A percentile compares a stretch with the other conserved stretches of the same genome.
These are phyloP conservation scores for Euphorbia tirucalli DNA, from an alignment of 345 rosid genomes.

Conservation along the genomic window DNA sequence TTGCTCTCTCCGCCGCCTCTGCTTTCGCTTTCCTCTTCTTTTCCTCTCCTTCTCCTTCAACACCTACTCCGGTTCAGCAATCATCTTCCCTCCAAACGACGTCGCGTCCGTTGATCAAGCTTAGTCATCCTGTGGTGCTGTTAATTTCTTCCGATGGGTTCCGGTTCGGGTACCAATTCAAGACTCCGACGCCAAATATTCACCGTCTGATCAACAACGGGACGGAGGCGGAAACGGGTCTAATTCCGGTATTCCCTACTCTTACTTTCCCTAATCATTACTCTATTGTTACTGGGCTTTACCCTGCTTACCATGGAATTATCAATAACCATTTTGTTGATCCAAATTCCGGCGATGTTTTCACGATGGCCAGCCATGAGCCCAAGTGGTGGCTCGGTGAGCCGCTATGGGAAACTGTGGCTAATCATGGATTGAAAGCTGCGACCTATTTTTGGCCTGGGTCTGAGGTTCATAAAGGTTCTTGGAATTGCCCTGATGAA, in stretches of 20 bases:
- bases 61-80: neutral
- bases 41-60: conserved; percentile 25
- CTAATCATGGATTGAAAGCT: conserved; percentile 71
- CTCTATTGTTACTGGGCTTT: conserved; percentile 90
- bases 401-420: conserved; percentile 92
- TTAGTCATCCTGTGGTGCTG: conserved; percentile 62
- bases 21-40: conserved; percentile 72
- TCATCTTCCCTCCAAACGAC: conserved; percentile 23
- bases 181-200: conserved; percentile 66
- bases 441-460: conserved; percentile 98
- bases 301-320: conserved; percentile 84
- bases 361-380: conserved; percentile 74
- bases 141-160: conserved; percentile 90
- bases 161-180: conserved; percentile 92
- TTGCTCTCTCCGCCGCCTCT: conserved; percentile 68
- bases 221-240: conserved; percentile 80
- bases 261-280: conserved; percentile 92
- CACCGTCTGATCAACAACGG: conserved; percentile 72
- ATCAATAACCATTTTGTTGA: conserved; percentile 69
- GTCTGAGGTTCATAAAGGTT: conserved; percentile 88
- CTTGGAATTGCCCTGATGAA: conserved; percentile 70
- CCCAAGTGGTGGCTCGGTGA: conserved; percentile 97
- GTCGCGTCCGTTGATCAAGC: conserved; percentile 60
- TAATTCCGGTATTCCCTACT: conserved; percentile 87
- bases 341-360: conserved; percentile 52